Base-by-base conservation (phyloP, 495 filamentous ascomycete genomes). In the Penicillium lividum region DNA sequence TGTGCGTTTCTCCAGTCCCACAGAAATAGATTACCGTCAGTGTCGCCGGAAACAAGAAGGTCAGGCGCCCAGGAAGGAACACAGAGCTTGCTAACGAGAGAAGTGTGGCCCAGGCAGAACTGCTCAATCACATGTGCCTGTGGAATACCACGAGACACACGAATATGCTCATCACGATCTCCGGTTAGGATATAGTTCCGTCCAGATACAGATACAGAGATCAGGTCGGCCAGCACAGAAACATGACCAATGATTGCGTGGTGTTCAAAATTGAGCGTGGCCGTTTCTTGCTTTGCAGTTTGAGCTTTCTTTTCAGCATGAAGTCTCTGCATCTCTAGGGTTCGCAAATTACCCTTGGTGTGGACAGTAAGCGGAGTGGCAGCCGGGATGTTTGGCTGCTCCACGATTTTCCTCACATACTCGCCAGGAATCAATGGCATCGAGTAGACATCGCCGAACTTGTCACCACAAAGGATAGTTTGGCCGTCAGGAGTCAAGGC, bases 121-220 rank as follows among this genome's bases (percentile, higher is more conserved):
- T 79, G 79, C 68, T 98, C 94, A 68, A 97, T 95, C 58, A 98
- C 76, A 66, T 96, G 89, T 4, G 89, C 78, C 72, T 98, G 91
- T 7, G 93, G 92, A 18, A 85, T 76, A 4, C 86, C 89, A 55
- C 94, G 82, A 28, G 93, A 94, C 8, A 98, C 80, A 53, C 94
- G 91, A 64, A 98, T 96, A 69, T 98, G 95, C 78, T 98, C 94
- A 77, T 98, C 94, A 54, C 94, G 86, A 75, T 98, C 94, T 18
- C 87, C 88, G 7, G 92, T 96, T 60, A 98, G 68, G 59, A 98
- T 88, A 68, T 93, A 96, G 43, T 70, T 77, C 51, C 84, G 75
- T n/a, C 62, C 62, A 40, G 64, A 59, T 38, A 74, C 53, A 22
- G 72, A 68, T 5, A 81, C 84, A 28, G 84, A 77, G 3, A 73